Evolutionary conservation across 805 yeast species (phyloP).

Genomic region (Pichia nakasei): DNA sequence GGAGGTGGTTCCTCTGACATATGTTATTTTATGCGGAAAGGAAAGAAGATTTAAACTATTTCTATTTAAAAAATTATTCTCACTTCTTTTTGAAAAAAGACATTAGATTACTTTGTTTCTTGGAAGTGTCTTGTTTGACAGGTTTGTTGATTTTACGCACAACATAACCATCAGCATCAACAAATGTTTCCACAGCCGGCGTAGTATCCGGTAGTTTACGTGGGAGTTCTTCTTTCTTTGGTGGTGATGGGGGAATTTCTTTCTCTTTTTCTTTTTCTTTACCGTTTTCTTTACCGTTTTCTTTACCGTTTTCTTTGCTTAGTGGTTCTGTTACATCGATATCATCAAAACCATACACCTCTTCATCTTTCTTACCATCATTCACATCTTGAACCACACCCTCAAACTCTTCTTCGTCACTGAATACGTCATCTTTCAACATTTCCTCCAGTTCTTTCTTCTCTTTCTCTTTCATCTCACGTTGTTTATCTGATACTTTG

Average conservation of each 20-base stretch:
- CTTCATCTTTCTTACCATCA: conserved; percentile 9
- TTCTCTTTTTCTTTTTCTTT: background rate
- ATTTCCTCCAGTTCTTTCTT: conserved; percentile 15
- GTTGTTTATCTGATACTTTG: background rate
- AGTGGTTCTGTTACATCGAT: conserved; percentile 10
- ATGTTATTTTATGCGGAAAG: no score
- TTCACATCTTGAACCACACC: conserved; percentile 19
- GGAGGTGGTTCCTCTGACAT: conserved; percentile 11
- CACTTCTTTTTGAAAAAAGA: conserved; percentile 27
- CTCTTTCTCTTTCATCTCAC: conserved; percentile 15
- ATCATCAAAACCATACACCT: conserved; percentile 3
- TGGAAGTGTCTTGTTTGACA: background rate
- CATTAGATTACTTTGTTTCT: conserved; percentile 23
- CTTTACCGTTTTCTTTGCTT: no score
- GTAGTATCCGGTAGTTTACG: background rate
- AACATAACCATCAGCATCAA: conserved; percentile 26
- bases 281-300: conserved; percentile 1
- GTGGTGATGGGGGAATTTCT: no score
- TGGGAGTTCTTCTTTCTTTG: background rate
- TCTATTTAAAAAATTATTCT: no score
- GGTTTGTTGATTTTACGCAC: conserved; percentile 10
- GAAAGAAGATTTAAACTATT: conserved; percentile 1
- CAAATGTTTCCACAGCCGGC: conserved; percentile 17
- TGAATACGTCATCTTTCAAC: conserved; percentile 17
- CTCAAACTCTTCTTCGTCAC: conserved; percentile 5